Evolutionary conservation across 2,329 filamentous ascomycete genomes (phyloP), one percentile per base, ranked within the genome.

Genomic region (Herpotrichia juniperi): DNA sequence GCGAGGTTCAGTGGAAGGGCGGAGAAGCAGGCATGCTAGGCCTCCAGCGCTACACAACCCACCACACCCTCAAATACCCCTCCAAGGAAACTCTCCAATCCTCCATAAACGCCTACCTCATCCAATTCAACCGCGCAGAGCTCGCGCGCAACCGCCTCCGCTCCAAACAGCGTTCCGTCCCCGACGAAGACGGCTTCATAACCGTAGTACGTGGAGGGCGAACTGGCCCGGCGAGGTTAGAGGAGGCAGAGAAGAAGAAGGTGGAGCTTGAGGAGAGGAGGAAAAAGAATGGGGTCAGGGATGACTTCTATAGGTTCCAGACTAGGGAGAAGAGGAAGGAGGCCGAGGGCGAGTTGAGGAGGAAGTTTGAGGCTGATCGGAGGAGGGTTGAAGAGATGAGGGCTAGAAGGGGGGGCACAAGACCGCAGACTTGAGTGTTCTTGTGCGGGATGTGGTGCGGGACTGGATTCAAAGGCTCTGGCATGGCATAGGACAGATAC

Each of bases 181-280:
- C 93, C 0, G 94, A 99, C 72, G 93, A 91, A 67, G 94, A 99
- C 73, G 94, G 94, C 1, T 99, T 99, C 71, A 83, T 97, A 43
- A 97, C 93, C 3, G 94, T 99, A 21, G 89, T 87, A 1, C 83
- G 90, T 48, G 92, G 92, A 22, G 89, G 90, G 32, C 81, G 82
- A 53, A 81, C 81, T 6, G 89, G 88, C n/a, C 87, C 90, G 1
- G 92, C 90, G 1, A 83, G 87, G 48, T 82, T 86, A 56, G 88
- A 88, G 61, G 91, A 86, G 67, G 81, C 80, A 39, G 74, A 83
- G 64, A 76, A 80, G 52, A 83, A 85, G 69, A 85, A 88, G 75
- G 62, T 53, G 1, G 69, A 73, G 59, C 83, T 86, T 24, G 69
- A 74, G 47, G 70, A 85, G 69, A 79, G 76, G 48, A 73, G 83